Evolutionary conservation across 2,329 filamentous ascomycete genomes (phyloP).

Genomic region (Pseudogymnoascus sp.): DNA sequence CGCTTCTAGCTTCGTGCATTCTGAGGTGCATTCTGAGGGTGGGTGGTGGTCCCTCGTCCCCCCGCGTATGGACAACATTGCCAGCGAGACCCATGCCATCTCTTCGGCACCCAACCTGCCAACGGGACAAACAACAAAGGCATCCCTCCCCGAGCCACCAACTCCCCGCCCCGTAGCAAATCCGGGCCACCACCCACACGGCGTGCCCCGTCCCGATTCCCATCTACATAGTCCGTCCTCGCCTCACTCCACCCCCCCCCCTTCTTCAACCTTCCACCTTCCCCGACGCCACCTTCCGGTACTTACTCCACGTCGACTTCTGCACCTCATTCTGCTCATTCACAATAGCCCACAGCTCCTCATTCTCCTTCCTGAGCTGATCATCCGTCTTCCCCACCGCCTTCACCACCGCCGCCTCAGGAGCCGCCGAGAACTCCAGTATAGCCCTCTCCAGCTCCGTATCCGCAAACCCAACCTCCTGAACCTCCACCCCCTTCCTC

Average conservation of each 20-base stretch:
- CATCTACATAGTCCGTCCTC: neutral
- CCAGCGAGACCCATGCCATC: neutral
- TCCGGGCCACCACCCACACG: neutral
- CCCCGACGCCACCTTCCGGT: neutral
- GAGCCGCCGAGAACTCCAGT: slow-evolving; percentile 33
- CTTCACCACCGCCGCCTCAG: slow-evolving; percentile 14
- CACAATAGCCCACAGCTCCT: slow-evolving; percentile 37
- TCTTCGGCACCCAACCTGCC: neutral
- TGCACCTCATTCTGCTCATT: slow-evolving; percentile 36
- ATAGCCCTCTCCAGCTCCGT: slow-evolving; percentile 43
- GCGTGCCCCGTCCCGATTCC: neutral
- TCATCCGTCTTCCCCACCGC: slow-evolving; percentile 30
- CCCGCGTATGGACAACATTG: neutral
- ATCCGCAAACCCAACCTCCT: slow-evolving; percentile 54
- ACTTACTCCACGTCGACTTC: slow-evolving; percentile 28
- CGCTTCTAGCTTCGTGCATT: no score
- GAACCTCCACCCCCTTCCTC: slow-evolving; percentile 52
- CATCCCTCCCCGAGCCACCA: neutral
- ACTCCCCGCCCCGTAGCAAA: no score
- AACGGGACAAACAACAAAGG: neutral
- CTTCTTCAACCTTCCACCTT: neutral
- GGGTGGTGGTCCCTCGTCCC: no score
- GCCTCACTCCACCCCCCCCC: neutral
- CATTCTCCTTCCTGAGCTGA: slow-evolving; percentile 32
- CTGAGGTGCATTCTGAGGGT: no score